phyloP scores from a whole-genome alignment of 2,329 filamentous ascomycete genomes.

The Ophiostoma sp. region DNA sequence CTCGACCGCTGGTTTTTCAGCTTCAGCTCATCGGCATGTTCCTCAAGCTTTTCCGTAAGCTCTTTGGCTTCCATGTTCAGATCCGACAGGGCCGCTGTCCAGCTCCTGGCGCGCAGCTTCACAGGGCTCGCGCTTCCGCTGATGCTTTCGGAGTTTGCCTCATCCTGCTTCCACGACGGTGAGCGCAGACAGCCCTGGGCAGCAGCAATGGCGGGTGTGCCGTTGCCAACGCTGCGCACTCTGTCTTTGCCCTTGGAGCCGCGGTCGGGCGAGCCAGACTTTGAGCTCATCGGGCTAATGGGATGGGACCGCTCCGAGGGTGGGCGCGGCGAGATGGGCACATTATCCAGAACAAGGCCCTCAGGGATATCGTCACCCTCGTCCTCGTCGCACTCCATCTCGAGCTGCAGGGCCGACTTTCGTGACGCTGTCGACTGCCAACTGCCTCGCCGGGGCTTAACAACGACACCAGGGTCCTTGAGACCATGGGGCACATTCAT shows the following conservation, averaged over 20 bases:
- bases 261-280: conserved; percentile 50
- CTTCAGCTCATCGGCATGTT: conserved; percentile 62
- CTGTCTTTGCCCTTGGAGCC: conserved; percentile 42
- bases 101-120: conserved; percentile 62
- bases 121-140: conserved; percentile 38
- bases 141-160: conserved; percentile 28
- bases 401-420: conserved; percentile 65
- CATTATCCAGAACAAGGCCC: conserved; percentile 72
- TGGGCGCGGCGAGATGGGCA: conserved; percentile 71
- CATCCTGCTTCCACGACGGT: conserved; percentile 48
- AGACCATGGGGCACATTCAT: conserved; percentile 41
- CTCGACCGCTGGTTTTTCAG: conserved; percentile 38
- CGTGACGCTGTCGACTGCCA: conserved; percentile 63
- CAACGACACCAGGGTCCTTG: conserved; percentile 38
- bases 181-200: conserved; percentile 57
- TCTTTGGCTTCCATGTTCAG: conserved; percentile 68
- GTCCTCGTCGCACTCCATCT: conserved; percentile 70
- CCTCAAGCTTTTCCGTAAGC: conserved; percentile 74
- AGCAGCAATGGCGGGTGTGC: conserved; percentile 54
- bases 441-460: conserved; percentile 53
- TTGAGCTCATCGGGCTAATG: conserved; percentile 47
- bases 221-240: conserved; percentile 55
- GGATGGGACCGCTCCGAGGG: conserved; percentile 46
- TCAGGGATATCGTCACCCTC: conserved; percentile 75
- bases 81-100: conserved; percentile 64